These are phyloP conservation scores for Phycomyces nitens DNA, from an alignment of 192 early-diverging fungal species.

Conservation along the genomic window DNA sequence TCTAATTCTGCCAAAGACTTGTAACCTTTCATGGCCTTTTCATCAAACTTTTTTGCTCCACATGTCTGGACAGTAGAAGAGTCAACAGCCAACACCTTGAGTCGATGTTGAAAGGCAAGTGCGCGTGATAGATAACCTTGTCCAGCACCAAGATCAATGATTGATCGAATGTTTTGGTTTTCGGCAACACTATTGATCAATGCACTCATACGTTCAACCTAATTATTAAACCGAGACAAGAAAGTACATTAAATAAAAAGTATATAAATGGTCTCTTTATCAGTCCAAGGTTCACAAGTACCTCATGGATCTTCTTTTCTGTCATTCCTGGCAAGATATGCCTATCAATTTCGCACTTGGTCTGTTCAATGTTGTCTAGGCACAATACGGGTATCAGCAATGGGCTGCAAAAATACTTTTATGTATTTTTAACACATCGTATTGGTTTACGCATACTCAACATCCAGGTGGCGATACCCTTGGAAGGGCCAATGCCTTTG, in stretches of 20 bases:
- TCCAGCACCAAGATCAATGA: constrained; percentile 75
- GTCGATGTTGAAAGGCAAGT: constrained; percentile 61
- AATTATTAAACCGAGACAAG: not conserved
- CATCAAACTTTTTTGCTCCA: constrained; percentile 62
- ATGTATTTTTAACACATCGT: not conserved
- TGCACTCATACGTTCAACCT: constrained; percentile 50
- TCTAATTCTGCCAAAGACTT: constrained; percentile 19
- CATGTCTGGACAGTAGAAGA: constrained; percentile 66
- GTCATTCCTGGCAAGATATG: constrained; percentile 68
- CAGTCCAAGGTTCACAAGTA: no score
- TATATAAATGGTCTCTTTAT: no score
- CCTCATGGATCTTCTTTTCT: constrained; percentile 72
- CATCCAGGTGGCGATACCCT: constrained; percentile 28
- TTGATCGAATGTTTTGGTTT: constrained; percentile 37
- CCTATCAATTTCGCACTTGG: constrained; percentile 37
- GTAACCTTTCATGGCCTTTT: constrained; percentile 47
- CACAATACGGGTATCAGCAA: not conserved
- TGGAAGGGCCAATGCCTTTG: constrained; percentile 25
- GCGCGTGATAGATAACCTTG: constrained; percentile 72
- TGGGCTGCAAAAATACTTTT: no score
- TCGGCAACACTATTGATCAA: constrained; percentile 55
- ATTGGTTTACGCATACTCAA: constrained; percentile 16
- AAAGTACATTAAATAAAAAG: no score
- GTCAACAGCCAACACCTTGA: constrained; percentile 68
- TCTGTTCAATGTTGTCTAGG: not conserved